These are phyloP conservation scores for Fusarium mexicanum DNA, from an alignment of 2,329 filamentous ascomycete species.

Conservation along the genomic window DNA sequence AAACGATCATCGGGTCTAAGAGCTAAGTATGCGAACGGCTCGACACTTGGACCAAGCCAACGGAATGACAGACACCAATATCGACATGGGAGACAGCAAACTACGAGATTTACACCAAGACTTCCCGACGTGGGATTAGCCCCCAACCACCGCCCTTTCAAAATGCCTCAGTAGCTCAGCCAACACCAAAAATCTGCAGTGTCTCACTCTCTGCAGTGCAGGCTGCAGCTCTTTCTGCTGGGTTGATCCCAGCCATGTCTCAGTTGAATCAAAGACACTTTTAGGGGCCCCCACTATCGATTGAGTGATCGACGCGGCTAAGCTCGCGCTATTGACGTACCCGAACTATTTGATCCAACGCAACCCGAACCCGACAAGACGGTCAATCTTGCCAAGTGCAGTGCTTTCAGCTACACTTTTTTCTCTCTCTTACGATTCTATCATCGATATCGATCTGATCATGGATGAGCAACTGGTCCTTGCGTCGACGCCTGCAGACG, in stretches of 20 bases:
- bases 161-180: conserved; percentile 37
- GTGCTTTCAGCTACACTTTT: background rate
- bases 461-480: conserved; percentile 40
- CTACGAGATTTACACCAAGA: conserved; percentile 7
- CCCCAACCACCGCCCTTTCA: conserved; percentile 31
- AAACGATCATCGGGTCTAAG: conserved; percentile 9
- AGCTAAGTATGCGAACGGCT: conserved; percentile 19
- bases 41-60: conserved; percentile 20
- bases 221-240: background rate
- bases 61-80: conserved; percentile 28
- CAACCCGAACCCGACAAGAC: conserved; percentile 1
- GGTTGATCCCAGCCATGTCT: conserved; percentile 26
- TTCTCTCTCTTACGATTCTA: background rate
- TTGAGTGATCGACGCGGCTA: conserved; percentile 25
- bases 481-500: conserved; percentile 43
- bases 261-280: conserved; percentile 35
- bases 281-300: background rate
- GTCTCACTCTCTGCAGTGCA: background rate
- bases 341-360: conserved; percentile 32
- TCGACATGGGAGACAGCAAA: conserved; percentile 10
- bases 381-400: conserved; percentile 16
- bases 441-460: background rate
- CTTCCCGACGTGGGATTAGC: conserved; percentile 9
- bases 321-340: conserved; percentile 21
- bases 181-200: background rate